A percentile compares a stretch with the other conserved stretches of the same genome.
Evolutionary conservation across 2,329 filamentous ascomycete species (phyloP).

Genomic region (Hypoxylon sp.): DNA sequence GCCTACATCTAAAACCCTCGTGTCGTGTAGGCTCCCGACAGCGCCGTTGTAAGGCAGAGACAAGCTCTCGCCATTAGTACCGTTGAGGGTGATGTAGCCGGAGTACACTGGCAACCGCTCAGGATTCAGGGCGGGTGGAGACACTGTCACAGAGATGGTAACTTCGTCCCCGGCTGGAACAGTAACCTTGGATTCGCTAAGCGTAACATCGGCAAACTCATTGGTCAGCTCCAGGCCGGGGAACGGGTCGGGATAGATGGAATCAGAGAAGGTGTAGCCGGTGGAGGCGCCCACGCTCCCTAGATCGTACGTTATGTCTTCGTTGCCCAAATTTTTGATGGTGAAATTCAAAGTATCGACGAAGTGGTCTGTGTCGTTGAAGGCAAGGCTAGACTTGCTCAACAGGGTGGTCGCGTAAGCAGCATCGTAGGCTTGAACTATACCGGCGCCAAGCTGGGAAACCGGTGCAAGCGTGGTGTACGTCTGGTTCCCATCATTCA

Average conservation of each 20-base stretch:
- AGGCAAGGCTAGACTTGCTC: conserved; percentile 68
- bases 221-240: conserved; percentile 58
- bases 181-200: conserved; percentile 54
- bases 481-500: conserved; percentile 59
- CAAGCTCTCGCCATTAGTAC: conserved; percentile 55
- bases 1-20: conserved; percentile 53
- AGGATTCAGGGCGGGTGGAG: conserved; percentile 56
- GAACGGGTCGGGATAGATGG: conserved; percentile 57
- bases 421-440: conserved; percentile 71
- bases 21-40: conserved; percentile 55
- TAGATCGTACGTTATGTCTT: conserved; percentile 64
- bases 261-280: conserved; percentile 63
- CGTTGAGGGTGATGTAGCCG: conserved; percentile 61
- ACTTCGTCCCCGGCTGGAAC: conserved; percentile 50
- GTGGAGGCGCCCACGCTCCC: conserved; percentile 64
- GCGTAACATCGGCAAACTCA: conserved; percentile 58
- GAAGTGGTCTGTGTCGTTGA: conserved; percentile 74
- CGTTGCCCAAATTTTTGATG: conserved; percentile 66
- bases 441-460: conserved; percentile 70
- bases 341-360: conserved; percentile 62
- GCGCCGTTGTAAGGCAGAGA: conserved; percentile 53
- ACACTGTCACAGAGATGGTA: conserved; percentile 60
- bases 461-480: conserved; percentile 63
- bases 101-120: conserved; percentile 62
- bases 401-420: conserved; percentile 66